Percentiles rank a stretch among this genome's conserved stretches.
Conservation (phyloP, 352 stramenopile genomes). For the Globisporangium mamillatum region DNA sequence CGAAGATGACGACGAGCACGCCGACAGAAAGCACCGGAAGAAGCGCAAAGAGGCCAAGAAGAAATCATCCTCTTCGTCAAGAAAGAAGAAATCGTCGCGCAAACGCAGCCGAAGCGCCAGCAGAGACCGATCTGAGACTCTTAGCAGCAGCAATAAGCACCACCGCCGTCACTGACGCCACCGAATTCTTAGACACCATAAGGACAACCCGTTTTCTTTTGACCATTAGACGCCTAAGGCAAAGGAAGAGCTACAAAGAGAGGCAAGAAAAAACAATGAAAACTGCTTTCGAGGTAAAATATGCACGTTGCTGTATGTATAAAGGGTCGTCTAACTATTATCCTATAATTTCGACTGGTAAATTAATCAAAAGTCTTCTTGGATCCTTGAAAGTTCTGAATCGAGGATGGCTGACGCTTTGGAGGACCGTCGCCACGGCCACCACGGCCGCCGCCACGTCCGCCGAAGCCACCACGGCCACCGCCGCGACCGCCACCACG, state of each 20-base stretch:
- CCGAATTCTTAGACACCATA: neutral
- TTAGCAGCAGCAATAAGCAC: conserved; percentile 9
- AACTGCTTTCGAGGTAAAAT: neutral
- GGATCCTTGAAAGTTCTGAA: conserved; percentile 93
- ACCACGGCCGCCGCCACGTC: conserved; percentile 41
- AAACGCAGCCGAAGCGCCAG: conserved; percentile 25
- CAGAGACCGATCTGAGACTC: neutral
- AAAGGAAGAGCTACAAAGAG: neutral
- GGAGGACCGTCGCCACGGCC: conserved; percentile 64
- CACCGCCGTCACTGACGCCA: conserved; percentile 4
- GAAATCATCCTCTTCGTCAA: conserved; percentile 22
- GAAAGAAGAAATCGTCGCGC: conserved; percentile 14
- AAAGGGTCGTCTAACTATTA: conserved; percentile 20
- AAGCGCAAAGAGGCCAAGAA: conserved; percentile 27
- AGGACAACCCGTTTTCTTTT: neutral
- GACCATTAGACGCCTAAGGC: neutral
- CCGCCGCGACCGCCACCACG: conserved; percentile 28
- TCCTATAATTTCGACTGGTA: conserved; percentile 16
- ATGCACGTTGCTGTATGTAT: conserved; percentile 5
- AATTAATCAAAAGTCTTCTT: conserved; percentile 97
- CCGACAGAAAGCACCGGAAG: conserved; percentile 26
- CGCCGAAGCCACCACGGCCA: conserved; percentile 27
- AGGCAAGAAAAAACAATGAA: neutral
- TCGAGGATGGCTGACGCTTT: conserved; percentile 86
- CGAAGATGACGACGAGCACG: conserved; percentile 15